Conservation (phyloP, 2,329 filamentous ascomycete genomes). For the Fusarium piperis region DNA sequence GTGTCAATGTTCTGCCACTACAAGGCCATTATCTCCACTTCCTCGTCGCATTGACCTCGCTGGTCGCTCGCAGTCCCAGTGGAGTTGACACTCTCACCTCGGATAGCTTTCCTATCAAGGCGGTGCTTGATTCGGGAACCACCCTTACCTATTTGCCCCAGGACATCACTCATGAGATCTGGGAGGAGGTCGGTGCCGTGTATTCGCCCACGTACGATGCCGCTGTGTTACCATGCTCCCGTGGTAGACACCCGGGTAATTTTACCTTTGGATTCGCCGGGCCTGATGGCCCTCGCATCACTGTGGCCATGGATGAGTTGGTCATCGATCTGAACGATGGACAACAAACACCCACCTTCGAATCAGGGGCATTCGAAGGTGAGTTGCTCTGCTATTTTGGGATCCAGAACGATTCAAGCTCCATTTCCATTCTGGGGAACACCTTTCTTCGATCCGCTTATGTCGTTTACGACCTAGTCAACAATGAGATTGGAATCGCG, state of each 20-base stretch:
- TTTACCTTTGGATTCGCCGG: conserved; percentile 66
- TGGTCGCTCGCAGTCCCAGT: conserved; percentile 58
- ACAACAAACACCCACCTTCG: conserved; percentile 46
- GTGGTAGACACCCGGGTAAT: conserved; percentile 55
- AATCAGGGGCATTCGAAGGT: conserved; percentile 54
- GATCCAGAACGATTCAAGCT: conserved; percentile 59
- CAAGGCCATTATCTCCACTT: conserved; percentile 57
- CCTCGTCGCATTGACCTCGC: conserved; percentile 58
- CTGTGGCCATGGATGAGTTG: conserved; percentile 65
- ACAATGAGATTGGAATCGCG: conserved; percentile 66
- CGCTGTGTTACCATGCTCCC: conserved; percentile 62
- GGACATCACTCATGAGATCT: conserved; percentile 63
- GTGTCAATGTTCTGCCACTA: conserved; percentile 63
- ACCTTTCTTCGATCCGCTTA: conserved; percentile 69
- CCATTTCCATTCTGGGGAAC: conserved; percentile 63
- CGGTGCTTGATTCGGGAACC: conserved; percentile 80
- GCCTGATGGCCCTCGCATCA: conserved; percentile 58
- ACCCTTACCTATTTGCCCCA: conserved; percentile 76
- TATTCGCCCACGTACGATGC: conserved; percentile 51
- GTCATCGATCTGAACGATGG: conserved; percentile 58
- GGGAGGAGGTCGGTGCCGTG: conserved; percentile 64
- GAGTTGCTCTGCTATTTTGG: conserved; percentile 64
- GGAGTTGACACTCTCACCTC: conserved; percentile 60
- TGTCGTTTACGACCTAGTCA: conserved; percentile 67
- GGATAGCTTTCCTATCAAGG: conserved; percentile 59